These are phyloP conservation scores for Suillus cothurnatus DNA, from an alignment of 768 basidiomycete species.

Conservation along the genomic window DNA sequence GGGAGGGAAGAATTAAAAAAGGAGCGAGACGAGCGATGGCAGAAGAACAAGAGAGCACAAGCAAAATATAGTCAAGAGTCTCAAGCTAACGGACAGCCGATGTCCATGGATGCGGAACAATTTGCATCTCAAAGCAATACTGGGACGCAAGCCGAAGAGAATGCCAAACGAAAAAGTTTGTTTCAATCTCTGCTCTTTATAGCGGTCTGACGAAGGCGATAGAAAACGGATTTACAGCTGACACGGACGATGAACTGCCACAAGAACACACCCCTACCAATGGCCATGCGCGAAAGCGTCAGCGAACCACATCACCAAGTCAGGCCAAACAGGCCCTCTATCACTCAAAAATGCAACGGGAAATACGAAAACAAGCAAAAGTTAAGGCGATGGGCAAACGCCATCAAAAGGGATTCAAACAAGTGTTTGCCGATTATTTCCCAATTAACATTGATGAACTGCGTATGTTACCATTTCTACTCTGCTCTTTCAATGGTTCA, in stretches of 20 bases:
- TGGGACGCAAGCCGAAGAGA: slow-evolving; percentile 29
- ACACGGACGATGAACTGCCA: slow-evolving; percentile 36
- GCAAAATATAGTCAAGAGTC: slow-evolving; percentile 36
- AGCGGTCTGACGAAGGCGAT: slow-evolving; percentile 10
- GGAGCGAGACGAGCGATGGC: slow-evolving; percentile 32
- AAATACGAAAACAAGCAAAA: slow-evolving; percentile 44
- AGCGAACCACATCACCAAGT: slow-evolving; percentile 51
- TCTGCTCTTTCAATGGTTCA: neutral
- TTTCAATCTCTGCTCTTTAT: neutral
- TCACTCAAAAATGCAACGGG: slow-evolving; percentile 40
- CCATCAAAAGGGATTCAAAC: slow-evolving; percentile 40
- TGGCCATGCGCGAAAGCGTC: slow-evolving; percentile 43
- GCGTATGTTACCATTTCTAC: neutral
- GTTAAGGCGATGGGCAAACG: slow-evolving; percentile 40
- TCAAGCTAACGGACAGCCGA: slow-evolving; percentile 29
- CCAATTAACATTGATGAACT: slow-evolving; percentile 37
- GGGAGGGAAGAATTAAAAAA: slow-evolving; percentile 34
- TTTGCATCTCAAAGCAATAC: slow-evolving; percentile 16
- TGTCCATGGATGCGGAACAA: slow-evolving; percentile 31
- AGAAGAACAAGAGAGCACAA: slow-evolving; percentile 20
- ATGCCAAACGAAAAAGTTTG: slow-evolving; percentile 54
- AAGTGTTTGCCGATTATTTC: slow-evolving; percentile 25
- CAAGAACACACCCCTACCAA: slow-evolving; percentile 35
- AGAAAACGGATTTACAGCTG: slow-evolving; percentile 19
- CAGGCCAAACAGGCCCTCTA: slow-evolving; percentile 40